phyloP scores from a whole-genome alignment of 2,329 filamentous ascomycete genomes.

The Microdochium nivale region DNA sequence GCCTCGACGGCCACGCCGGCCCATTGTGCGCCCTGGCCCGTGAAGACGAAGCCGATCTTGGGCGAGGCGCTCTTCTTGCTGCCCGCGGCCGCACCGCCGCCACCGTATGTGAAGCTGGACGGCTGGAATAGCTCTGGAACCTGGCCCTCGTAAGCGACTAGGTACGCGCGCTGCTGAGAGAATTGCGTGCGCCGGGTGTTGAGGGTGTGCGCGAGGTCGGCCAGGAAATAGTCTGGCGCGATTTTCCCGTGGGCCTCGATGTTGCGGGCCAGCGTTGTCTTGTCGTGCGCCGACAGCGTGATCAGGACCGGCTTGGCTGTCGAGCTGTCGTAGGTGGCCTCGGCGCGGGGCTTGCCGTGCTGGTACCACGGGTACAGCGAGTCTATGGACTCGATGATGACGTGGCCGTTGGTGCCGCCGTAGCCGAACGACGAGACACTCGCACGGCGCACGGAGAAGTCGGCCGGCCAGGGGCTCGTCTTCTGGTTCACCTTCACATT shows the following conservation, averaged over 20 bases:
- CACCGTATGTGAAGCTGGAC: conserved; percentile 2
- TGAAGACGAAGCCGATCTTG: conserved; percentile 11
- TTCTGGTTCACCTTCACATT: conserved; percentile 7
- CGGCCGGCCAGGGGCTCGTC: conserved; percentile 9
- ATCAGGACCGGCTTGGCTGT: conserved; percentile 7
- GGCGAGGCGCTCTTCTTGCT: neutral
- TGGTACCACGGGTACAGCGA: conserved; percentile 10
- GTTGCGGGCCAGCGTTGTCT: conserved; percentile 9
- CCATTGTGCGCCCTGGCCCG: conserved; percentile 21
- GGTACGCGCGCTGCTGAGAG: neutral
- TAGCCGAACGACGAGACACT: conserved; percentile 14
- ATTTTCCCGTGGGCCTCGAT: conserved; percentile 9
- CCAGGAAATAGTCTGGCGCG: conserved; percentile 6
- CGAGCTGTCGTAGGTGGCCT: neutral
- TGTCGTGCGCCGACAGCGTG: conserved; percentile 12
- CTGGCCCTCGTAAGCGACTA: neutral
- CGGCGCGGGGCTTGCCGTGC: conserved; percentile 7
- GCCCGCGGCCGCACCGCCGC: neutral
- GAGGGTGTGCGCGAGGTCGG: conserved; percentile 9
- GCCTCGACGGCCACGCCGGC: conserved; percentile 14
- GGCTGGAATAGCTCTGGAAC: neutral
- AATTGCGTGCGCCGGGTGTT: conserved; percentile 5
- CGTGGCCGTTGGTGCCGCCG: conserved; percentile 11
- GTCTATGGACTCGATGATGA: conserved; percentile 10
- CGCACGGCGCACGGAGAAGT: conserved; percentile 4